These are phyloP conservation scores for Eucalyptus polyanthemos DNA, from an alignment of 345 rosid genomes.

Conservation along the genomic window DNA sequence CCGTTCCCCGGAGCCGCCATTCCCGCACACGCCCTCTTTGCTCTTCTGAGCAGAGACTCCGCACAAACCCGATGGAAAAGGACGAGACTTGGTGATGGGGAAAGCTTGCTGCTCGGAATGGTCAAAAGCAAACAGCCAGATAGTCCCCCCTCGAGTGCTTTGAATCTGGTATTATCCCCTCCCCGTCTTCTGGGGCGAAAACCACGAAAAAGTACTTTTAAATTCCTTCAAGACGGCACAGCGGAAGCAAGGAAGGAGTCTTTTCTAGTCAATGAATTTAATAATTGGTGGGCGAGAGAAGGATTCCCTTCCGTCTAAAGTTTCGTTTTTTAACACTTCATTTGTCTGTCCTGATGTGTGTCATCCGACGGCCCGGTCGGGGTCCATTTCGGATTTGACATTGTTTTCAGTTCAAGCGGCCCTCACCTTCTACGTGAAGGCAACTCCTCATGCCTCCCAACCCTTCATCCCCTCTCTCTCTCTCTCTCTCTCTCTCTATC, in stretches of 20 bases:
- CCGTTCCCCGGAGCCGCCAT: conserved; percentile 20
- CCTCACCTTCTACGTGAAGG: background rate
- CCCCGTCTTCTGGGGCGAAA: background rate
- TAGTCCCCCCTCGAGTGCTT: background rate
- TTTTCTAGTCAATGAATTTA: background rate
- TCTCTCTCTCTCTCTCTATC: background rate
- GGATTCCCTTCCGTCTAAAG: background rate
- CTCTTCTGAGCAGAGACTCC: background rate
- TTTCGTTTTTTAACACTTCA: background rate
- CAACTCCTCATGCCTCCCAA: background rate
- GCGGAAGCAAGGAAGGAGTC: background rate
- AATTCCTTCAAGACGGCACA: background rate
- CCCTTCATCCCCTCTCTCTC: background rate
- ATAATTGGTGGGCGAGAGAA: background rate
- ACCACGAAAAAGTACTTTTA: background rate
- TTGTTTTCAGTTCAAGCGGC: background rate
- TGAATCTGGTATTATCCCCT: background rate
- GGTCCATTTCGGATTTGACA: background rate
- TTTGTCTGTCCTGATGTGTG: background rate
- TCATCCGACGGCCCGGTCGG: background rate
- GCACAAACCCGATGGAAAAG: background rate
- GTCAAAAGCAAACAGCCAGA: background rate
- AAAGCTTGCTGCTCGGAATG: background rate
- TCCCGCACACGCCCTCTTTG: background rate
- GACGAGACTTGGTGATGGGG: background rate